phyloP scores from a whole-genome alignment of 352 stramenopile species.

The Albugo laibachii region DNA sequence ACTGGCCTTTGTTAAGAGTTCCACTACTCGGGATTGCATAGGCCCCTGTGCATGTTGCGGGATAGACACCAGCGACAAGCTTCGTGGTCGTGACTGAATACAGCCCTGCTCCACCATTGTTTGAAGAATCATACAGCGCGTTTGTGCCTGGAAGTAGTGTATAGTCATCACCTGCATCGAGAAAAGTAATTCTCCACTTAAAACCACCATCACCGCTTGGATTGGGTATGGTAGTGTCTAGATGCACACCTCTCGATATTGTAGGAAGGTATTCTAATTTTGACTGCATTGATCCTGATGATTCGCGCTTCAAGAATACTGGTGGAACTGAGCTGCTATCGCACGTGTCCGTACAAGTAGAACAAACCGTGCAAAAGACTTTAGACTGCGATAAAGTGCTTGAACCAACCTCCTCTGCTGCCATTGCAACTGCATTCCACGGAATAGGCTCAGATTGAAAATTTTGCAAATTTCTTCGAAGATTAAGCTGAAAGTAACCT shows the following conservation, averaged over 20 bases:
- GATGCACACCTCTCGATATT: conserved; percentile 34
- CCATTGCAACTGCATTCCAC: conserved; percentile 80
- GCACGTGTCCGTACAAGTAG: conserved; percentile 17
- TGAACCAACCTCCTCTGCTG: conserved; percentile 59
- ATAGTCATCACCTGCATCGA: conserved; percentile 72
- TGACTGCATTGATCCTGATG: conserved; percentile 49
- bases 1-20: conserved; percentile 70
- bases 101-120: conserved; percentile 7
- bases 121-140: conserved; percentile 8
- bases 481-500: conserved; percentile 32
- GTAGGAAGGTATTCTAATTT: conserved; percentile 31
- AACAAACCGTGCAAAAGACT: conserved; percentile 43
- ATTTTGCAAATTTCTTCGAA: conserved; percentile 24
- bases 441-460: conserved; percentile 69
- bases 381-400: conserved; percentile 12
- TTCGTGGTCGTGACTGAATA: conserved; percentile 34
- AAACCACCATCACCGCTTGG: conserved; percentile 27
- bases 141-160: conserved; percentile 15
- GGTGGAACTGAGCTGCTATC: conserved; percentile 5
- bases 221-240: conserved; percentile 33
- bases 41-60: conserved; percentile 50
- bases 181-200: conserved; percentile 83
- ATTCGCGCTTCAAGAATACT: conserved; percentile 14
- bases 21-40: conserved; percentile 48
- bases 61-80: conserved; percentile 45